Evolutionary conservation across 1,284 basidiomycete genomes (phyloP), one percentile per base, ranked within the genome.

Genomic region (Cutaneotrichosporon sp.): DNA sequence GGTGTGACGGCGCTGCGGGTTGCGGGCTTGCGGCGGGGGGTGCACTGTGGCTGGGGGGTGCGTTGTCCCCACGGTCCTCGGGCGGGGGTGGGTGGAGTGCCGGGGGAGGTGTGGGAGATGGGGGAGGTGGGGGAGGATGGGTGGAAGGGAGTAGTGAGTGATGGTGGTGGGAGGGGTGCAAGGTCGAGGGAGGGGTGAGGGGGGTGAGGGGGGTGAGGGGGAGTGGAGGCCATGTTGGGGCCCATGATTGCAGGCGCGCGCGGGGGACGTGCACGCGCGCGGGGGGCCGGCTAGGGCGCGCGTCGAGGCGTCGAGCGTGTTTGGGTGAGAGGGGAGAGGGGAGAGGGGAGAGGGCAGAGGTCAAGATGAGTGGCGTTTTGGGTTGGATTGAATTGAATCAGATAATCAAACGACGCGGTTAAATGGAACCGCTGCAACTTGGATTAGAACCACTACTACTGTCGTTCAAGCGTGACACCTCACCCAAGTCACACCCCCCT

Each of bases 161-260:
- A 11, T 47, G 20, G 45, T 47, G 45, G 54, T 43, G 14, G n/a
- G 25, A 57, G 24, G 55, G 36, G 36, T 6, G n/a, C 34, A 31
- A 24, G 27, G n/a, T n/a, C n/a, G n/a, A n/a, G n/a, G n/a, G n/a
- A n/a, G n/a, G n/a, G n/a, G n/a, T n/a, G n/a, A 20, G 18, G 24
- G 16, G 29, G 29, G 16, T 3, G 47, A 10, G 31, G 29, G 27
- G 18, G 29, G 8, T 20, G 49, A 16, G 31, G 27, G 18, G 3
- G 43, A 45, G 34, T 36, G 6, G 34, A 13, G 38, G 38, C n/a
- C 38, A 18, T n/a, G 38, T 16, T n/a, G 29, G 29, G 29, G 29
- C 29, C 29, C 29, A 29, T 29, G 29, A 29, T 29, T 4, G 5
- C 5, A 29, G 29, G 29, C 29, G 5, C 9, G 29, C 5, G 29